Base-by-base conservation (phyloP, 306 rosid genomes). In the Fagus sylvatica region DNA sequence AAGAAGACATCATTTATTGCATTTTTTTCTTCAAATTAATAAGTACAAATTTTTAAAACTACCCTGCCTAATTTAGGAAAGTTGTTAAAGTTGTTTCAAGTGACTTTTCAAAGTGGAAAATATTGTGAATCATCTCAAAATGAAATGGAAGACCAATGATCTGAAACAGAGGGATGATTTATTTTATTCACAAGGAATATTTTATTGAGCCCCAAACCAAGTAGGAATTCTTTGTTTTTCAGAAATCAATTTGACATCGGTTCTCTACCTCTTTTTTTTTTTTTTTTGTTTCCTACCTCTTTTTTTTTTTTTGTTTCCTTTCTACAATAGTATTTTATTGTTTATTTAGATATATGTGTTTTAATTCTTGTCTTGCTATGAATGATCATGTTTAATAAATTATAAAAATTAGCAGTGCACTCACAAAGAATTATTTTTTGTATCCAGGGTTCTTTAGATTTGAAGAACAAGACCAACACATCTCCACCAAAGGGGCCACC, bases 391-490 rank as follows among this genome's bases (percentile, higher is more conserved):
- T 37, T 71, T 69, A 33, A 34, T 7, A 62, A 69, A 39, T 65
- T 9, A 33, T 43, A 30, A 56, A 61, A 74, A 59, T 22, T 17
- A 57, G 7, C 41, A 19, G 48, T 75, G 65, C 17, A 3, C 42
- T 59, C 12, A 16, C 75, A 53, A 73, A 76, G 66, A 43, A 3
- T 75, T 42, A 41, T 46, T 34, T 54, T 46, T 15, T 22, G 28
- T n/a, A 68, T 83, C 53, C 87, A 93, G 98, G 84, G 37, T 40
- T 84, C 93, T 72, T 57, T 80, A 49, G 90, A 87, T 78, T 5
- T 87, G 76, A 82, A 66, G 74, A 81, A 49, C 67, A 79, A 32
- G 66, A 60, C 34, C 48, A 60, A 28, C 48, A 42, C 86, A 69
- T 77, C 88, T 70, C 75, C 82, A 42, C 6, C 81, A 15, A 81